Percentiles rank a stretch among this genome's conserved stretches.
Evolutionary conservation across 23 red algal genomes (phyloP).

Genomic region (Gracilaria domingensis): DNA sequence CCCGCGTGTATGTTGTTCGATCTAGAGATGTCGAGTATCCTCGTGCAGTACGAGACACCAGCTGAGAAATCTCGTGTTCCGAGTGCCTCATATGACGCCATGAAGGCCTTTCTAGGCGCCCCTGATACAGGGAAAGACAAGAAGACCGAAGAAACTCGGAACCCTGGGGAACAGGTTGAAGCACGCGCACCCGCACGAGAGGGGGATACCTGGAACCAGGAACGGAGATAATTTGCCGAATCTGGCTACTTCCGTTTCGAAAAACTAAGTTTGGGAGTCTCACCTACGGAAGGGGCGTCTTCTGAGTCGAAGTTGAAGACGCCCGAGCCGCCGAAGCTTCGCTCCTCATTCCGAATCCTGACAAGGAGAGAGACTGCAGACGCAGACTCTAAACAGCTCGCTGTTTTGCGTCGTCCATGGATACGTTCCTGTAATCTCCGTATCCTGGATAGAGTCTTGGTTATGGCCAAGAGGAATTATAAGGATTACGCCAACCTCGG

Average conservation of each 20-base stretch:
- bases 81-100: not conserved
- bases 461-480: slow-evolving; percentile 33
- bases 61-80: not conserved
- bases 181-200: not conserved
- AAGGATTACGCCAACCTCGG: slow-evolving; percentile 42
- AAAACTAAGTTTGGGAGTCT: slow-evolving; percentile 31
- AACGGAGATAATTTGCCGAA: not conserved
- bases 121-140: not conserved
- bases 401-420: slow-evolving; percentile 29
- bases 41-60: not conserved
- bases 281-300: not conserved
- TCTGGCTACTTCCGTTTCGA: not conserved
- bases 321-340: not conserved
- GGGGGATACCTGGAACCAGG: not conserved
- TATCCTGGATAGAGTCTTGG: slow-evolving; percentile 17
- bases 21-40: not conserved
- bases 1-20: not conserved
- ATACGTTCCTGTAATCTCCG: slow-evolving; percentile 9
- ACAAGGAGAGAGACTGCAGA: not conserved
- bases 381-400: not conserved
- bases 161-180: not conserved
- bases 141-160: not conserved
- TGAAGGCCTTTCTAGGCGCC: not conserved
- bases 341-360: not conserved
- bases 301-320: not conserved